These are phyloP conservation scores for Tylopilus balloui DNA, from an alignment of 768 basidiomycete species.

Conservation along the genomic window DNA sequence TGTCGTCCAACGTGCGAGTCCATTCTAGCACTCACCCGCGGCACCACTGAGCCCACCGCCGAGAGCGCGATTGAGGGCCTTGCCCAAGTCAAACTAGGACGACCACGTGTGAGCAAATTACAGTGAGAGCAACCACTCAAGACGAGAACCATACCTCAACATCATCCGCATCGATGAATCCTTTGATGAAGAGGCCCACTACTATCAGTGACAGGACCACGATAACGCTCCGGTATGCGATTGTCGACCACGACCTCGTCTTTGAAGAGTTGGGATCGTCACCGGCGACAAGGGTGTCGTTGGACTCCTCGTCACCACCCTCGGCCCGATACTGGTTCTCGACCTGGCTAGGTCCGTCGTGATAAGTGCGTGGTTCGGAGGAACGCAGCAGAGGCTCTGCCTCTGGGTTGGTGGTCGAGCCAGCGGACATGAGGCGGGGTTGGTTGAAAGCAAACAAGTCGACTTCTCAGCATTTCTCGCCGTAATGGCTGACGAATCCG, in stretches of 20 bases:
- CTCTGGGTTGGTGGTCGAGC: slow-evolving; percentile 10
- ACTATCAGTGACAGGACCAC: slow-evolving; percentile 35
- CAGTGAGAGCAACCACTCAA: slow-evolving; percentile 34
- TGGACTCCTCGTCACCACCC: slow-evolving; percentile 20
- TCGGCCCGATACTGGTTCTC: not conserved
- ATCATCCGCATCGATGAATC: slow-evolving; percentile 65
- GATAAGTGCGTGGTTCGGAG: slow-evolving; percentile 17
- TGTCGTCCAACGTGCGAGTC: not conserved
- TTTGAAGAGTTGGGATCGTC: slow-evolving; percentile 4
- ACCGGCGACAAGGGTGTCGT: not conserved
- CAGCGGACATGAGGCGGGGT: slow-evolving; percentile 18
- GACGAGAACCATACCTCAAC: slow-evolving; percentile 47
- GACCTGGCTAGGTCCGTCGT: slow-evolving; percentile 2
- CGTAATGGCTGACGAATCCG: not conserved
- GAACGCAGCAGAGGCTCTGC: slow-evolving; percentile 23
- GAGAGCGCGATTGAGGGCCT: slow-evolving; percentile 74
- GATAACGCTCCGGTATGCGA: slow-evolving; percentile 32
- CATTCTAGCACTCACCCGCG: slow-evolving; percentile 45
- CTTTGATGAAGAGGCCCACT: slow-evolving; percentile 58
- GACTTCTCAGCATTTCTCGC: not conserved
- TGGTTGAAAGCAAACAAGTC: slow-evolving; percentile 6
- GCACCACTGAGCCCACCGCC: slow-evolving; percentile 92
- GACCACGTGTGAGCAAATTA: slow-evolving; percentile 39
- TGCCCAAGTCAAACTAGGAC: slow-evolving; percentile 72
- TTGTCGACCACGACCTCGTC: slow-evolving; percentile 9